phyloP scores from a whole-genome alignment of 306 rosid genomes.

The Glycine tomentella region DNA sequence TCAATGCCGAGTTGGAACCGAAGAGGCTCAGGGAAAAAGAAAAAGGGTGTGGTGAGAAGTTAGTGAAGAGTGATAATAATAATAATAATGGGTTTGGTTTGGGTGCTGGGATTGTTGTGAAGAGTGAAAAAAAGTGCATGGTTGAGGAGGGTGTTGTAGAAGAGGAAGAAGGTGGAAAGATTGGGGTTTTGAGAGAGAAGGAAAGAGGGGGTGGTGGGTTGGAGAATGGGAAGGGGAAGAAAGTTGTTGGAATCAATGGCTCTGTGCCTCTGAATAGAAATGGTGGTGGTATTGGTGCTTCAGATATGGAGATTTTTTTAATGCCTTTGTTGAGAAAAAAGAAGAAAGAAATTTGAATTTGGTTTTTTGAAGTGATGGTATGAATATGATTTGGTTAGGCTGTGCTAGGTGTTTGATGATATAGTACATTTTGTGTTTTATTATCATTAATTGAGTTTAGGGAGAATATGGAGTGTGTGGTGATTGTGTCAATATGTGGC shows the following conservation, averaged over 20 bases:
- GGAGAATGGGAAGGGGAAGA: not conserved
- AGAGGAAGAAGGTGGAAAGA: not conserved
- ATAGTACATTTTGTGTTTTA: not conserved
- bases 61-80: not conserved
- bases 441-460: not conserved
- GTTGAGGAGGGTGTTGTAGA: not conserved
- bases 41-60: not conserved
- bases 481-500: constrained; percentile 10
- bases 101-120: not conserved
- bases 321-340: not conserved
- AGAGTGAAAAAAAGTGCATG: not conserved
- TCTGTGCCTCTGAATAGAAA: not conserved
- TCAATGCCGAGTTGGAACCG: not conserved
- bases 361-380: constrained; percentile 5
- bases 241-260: not conserved
- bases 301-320: constrained; percentile 38
- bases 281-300: not conserved
- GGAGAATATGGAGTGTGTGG: constrained; percentile 9
- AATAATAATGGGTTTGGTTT: not conserved
- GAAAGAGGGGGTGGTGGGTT: not conserved
- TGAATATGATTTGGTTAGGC: too few species aligned
- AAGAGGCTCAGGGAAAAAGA: not conserved
- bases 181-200: not conserved
- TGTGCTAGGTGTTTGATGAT: constrained; percentile 23
- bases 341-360: not conserved